Conservation (phyloP, 2,329 filamentous ascomycete species). For the Microdochium nivale region DNA sequence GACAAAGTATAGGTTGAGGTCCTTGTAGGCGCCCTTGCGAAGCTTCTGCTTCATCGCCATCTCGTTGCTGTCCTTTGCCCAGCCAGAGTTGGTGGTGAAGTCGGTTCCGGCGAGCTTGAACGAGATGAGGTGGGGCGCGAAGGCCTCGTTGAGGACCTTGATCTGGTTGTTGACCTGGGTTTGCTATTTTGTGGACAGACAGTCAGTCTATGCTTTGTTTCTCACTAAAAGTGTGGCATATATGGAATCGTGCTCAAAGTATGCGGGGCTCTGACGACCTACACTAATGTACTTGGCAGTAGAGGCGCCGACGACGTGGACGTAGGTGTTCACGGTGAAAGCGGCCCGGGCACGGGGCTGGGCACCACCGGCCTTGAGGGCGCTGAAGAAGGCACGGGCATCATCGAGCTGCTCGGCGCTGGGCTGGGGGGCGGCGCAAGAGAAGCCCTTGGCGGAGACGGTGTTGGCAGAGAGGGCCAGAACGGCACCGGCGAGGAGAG, state of each 20-base stretch:
- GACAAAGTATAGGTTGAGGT: conserved; percentile 40
- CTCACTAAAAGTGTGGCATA: not conserved
- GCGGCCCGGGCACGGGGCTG: not conserved
- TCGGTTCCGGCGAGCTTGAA: conserved; percentile 2
- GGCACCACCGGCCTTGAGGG: not conserved
- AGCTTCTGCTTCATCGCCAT: conserved; percentile 5
- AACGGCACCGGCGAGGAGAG: not conserved
- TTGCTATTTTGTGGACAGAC: not conserved
- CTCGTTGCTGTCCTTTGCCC: conserved; percentile 2
- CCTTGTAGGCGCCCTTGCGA: conserved; percentile 33
- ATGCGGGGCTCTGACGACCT: not conserved
- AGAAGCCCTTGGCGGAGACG: not conserved
- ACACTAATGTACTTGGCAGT: not conserved
- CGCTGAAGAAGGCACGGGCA: not conserved
- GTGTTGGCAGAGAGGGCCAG: not conserved
- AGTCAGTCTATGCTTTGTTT: not conserved
- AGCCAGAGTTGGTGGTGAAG: conserved; percentile 2
- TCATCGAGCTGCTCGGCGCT: not conserved
- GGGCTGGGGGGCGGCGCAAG: not conserved
- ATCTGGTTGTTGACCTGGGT: not conserved
- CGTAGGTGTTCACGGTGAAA: not conserved
- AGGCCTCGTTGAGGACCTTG: not conserved
- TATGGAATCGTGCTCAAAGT: not conserved
- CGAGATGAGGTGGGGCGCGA: conserved; percentile 1
- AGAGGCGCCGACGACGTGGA: not conserved